Percentiles rank a stretch among this genome's conserved stretches.
Conservation (phyloP, 768 basidiomycete species). For the Boletus rubroflammeus region DNA sequence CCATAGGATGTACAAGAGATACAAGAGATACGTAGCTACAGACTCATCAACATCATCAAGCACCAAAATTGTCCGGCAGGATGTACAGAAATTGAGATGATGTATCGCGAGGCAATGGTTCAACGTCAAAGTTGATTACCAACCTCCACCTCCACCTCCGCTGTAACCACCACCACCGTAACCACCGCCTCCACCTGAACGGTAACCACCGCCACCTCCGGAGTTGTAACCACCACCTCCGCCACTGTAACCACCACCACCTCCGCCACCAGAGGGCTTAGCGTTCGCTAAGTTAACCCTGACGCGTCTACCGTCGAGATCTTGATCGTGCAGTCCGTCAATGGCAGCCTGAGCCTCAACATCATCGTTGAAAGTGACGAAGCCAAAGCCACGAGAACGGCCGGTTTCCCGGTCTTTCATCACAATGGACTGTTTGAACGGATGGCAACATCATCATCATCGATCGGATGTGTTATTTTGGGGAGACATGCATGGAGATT, state of each 20-base stretch:
- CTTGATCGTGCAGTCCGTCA: slow-evolving; percentile 43
- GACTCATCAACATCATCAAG: slow-evolving; percentile 6
- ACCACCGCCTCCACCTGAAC: slow-evolving; percentile 2
- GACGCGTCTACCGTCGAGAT: slow-evolving; percentile 52
- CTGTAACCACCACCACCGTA: slow-evolving; percentile 9
- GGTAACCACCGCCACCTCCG: slow-evolving; percentile 1
- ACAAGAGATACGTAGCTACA: slow-evolving; percentile 3
- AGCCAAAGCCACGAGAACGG: slow-evolving; percentile 56
- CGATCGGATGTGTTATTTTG: slow-evolving; percentile 5
- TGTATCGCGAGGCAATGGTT: not conserved
- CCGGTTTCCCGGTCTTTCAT: slow-evolving; percentile 54
- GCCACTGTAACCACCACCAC: slow-evolving; percentile 15
- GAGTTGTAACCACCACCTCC: slow-evolving; percentile 10
- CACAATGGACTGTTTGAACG: slow-evolving; percentile 28
- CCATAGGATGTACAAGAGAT: not conserved
- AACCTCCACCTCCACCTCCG: slow-evolving; percentile 7
- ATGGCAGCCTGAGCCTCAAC: slow-evolving; percentile 46
- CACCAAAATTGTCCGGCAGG: not conserved
- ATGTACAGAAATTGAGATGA: slow-evolving; percentile 2
- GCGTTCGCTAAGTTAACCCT: slow-evolving; percentile 45
- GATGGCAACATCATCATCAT: slow-evolving; percentile 6
- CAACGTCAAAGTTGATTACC: slow-evolving; percentile 5
- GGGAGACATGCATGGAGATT: slow-evolving; percentile 23
- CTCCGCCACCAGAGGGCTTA: slow-evolving; percentile 29
- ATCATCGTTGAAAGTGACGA: slow-evolving; percentile 39